These are phyloP conservation scores for Monosporozyma solicola DNA, from an alignment of 805 yeast species.

Conservation along the genomic window DNA sequence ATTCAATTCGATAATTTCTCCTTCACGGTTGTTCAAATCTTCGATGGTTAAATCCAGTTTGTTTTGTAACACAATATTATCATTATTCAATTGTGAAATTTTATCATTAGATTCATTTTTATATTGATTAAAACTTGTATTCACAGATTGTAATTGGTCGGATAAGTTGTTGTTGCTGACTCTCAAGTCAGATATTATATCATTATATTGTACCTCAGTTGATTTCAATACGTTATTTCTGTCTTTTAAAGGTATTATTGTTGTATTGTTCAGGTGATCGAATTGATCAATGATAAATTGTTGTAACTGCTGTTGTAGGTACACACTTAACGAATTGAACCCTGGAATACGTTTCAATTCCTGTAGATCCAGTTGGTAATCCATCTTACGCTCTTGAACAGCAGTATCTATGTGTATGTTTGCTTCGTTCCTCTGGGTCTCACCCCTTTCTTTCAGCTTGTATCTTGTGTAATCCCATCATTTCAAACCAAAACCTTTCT, in stretches of 20 bases:
- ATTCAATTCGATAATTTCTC: not conserved
- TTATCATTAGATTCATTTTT: not conserved
- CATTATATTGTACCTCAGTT: not conserved
- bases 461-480: too few relatives aligned
- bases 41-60: slow-evolving; percentile 32
- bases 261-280: not conserved
- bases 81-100: slow-evolving; percentile 39
- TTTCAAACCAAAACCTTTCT: too few relatives aligned
- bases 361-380: not conserved
- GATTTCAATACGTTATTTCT: not conserved
- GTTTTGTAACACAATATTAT: slow-evolving; percentile 52
- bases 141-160: not conserved
- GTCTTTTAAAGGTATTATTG: not conserved
- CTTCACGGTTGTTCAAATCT: not conserved
- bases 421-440: too few relatives aligned
- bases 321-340: not conserved
- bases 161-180: not conserved
- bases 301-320: not conserved
- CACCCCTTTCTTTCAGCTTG: too few relatives aligned
- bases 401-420: too few relatives aligned
- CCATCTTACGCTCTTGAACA: not conserved
- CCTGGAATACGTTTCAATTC: not conserved
- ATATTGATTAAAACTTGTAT: not conserved
- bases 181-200: not conserved
- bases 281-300: not conserved